Evolutionary conservation across 352 stramenopile species (phyloP), one percentile per base, ranked within the genome.

Genomic region (Globisporangium lucens): DNA sequence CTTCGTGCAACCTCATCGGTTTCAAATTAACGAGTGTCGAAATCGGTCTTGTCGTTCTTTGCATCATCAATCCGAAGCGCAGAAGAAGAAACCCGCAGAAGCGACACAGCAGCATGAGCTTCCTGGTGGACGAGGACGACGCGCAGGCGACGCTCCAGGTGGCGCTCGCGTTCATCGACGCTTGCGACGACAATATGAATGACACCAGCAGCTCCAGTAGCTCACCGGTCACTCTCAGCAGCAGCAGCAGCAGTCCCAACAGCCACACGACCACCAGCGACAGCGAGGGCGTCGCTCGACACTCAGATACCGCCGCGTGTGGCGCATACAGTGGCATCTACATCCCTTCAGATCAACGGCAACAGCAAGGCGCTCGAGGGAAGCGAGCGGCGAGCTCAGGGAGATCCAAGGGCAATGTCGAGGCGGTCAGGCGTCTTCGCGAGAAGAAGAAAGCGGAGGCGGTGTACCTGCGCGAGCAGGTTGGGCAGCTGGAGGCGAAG

Each of bases 161-260:
- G 56, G 73, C 73, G 43, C 65, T 80, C 59, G 77, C 77, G 35
- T 84, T 82, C 71, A 75, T 74, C 20, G 73, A 84, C 63, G 60
- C 75, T 3, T 80, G 69, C 33, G 72, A 83, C 27, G 55, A 36
- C 61, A 33, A 1, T 27, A 41, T 9, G 46, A 65, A 29, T 24
- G 27, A 22, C 59, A 65, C 24, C 59, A 53, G 24, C 38, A 56
- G 13, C 38, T 57, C 29, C 9, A 36, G 10, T 12, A 29, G n/a
- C 51, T n/a, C 51, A 56, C 3, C 6, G 17, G 13, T 7, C 36
- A 17, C 36, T 46, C 8, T 3, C 22, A 15, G 24, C 24, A 24
- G 24, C 24, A 24, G 24, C 24, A 24, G 24, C 24, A 24, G 24
- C 24, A 24, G 24, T 24, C 24, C 24, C 24, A 24, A 30, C 9